phyloP scores from a whole-genome alignment of 805 yeast species.

The Cyberlindnera galapagoensis region DNA sequence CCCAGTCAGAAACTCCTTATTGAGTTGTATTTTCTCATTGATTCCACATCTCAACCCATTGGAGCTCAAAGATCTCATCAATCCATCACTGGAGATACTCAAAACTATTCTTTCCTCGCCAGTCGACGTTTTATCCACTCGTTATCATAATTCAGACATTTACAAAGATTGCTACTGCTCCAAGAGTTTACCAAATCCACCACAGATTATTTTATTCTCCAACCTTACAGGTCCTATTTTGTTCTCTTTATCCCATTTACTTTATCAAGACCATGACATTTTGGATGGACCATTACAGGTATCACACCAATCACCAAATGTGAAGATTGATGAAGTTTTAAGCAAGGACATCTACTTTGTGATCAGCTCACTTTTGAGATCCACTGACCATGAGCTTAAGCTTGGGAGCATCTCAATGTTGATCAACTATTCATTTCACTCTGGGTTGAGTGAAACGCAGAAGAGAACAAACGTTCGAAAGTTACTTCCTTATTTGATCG shows the following conservation, averaged over 20 bases:
- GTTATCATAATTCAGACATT: slow-evolving; percentile 3
- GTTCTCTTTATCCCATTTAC: slow-evolving; percentile 17
- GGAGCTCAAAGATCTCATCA: slow-evolving; percentile 9
- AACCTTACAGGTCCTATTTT: slow-evolving; percentile 16
- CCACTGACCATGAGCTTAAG: slow-evolving; percentile 18
- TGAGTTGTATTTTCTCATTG: slow-evolving; percentile 12
- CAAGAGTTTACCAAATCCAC: slow-evolving; percentile 15
- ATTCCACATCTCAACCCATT: slow-evolving; percentile 19
- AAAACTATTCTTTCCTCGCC: slow-evolving; percentile 6
- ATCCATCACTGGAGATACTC: slow-evolving; percentile 9
- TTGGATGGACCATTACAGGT: slow-evolving; percentile 1
- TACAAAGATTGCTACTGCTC: slow-evolving; percentile 13
- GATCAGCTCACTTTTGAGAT: slow-evolving; percentile 18
- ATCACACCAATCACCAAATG: neutral
- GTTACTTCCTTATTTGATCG: slow-evolving; percentile 19
- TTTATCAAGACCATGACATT: slow-evolving; percentile 11
- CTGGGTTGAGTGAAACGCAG: slow-evolving; percentile 7
- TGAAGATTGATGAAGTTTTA: slow-evolving; percentile 15
- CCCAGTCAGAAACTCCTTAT: slow-evolving; percentile 4
- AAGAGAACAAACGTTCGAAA: slow-evolving; percentile 14
- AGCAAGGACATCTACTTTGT: slow-evolving; percentile 14
- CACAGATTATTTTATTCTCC: slow-evolving; percentile 12
- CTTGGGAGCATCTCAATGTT: slow-evolving; percentile 16
- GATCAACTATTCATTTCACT: slow-evolving; percentile 17
- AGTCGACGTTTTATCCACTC: slow-evolving; percentile 1